A percentile compares a stretch with the other conserved stretches of the same genome.
Evolutionary conservation across 345 rosid species (phyloP).

Genomic region (Lumnitzera littorea): DNA sequence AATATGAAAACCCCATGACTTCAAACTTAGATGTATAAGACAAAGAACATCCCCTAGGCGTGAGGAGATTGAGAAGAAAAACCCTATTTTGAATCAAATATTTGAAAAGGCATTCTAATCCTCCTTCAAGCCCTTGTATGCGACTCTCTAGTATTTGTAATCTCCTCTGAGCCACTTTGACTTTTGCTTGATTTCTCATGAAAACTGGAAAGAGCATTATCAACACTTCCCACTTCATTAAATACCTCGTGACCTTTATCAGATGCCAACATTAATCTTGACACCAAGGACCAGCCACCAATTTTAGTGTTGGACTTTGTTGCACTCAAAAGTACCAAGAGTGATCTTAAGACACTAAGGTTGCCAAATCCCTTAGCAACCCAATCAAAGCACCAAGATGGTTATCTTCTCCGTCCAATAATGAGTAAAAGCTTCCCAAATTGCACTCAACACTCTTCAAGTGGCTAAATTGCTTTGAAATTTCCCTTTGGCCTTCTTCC

Average conservation of each 20-base stretch:
- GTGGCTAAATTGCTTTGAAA: slow-evolving; percentile 26
- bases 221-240: slow-evolving; percentile 36
- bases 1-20: too few species aligned
- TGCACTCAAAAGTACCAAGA: slow-evolving; percentile 33
- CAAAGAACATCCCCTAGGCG: not conserved
- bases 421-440: slow-evolving; percentile 1
- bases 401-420: slow-evolving; percentile 8
- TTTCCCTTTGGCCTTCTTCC: slow-evolving; percentile 50
- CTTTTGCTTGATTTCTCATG: slow-evolving; percentile 9
- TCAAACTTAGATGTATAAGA: too few species aligned
- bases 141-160: slow-evolving; percentile 24
- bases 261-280: slow-evolving; percentile 26
- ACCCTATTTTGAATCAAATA: slow-evolving; percentile 34
- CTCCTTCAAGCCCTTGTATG: slow-evolving; percentile 25
- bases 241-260: slow-evolving; percentile 20
- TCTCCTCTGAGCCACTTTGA: slow-evolving; percentile 15
- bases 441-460: slow-evolving; percentile 34
- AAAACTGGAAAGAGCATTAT: slow-evolving; percentile 15
- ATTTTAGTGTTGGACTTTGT: slow-evolving; percentile 14
- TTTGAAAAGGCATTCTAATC: slow-evolving; percentile 30
- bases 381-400: slow-evolving; percentile 15
- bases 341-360: slow-evolving; percentile 26
- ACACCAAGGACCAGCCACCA: slow-evolving; percentile 35
- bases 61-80: slow-evolving; percentile 44
- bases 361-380: slow-evolving; percentile 30